Evolutionary conservation across 805 yeast species (phyloP).

Genomic region (Kodamaea nitidulidarum): DNA sequence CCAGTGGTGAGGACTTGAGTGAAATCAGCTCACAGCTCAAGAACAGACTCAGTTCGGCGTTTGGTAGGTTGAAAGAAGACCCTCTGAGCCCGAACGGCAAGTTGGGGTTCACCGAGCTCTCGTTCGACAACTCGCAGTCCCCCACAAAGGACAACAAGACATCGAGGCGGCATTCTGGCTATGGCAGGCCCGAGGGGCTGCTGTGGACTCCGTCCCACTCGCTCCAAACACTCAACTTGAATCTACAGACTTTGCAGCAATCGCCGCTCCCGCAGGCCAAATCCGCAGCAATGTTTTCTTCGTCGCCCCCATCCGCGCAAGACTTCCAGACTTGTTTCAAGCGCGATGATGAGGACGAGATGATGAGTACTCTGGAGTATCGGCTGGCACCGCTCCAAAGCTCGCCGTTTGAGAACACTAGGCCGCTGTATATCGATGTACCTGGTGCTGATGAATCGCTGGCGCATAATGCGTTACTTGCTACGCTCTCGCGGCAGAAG

Average conservation of each 20-base stretch:
- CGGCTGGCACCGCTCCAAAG: constrained; percentile 10
- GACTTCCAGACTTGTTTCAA: constrained; percentile 7
- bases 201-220: constrained; percentile 21
- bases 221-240: constrained; percentile 28
- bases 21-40: constrained; percentile 39
- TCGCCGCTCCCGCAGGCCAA: constrained; percentile 21
- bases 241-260: constrained; percentile 36
- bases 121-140: constrained; percentile 15
- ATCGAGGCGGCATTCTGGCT: constrained; percentile 1
- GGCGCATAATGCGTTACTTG: constrained; percentile 43
- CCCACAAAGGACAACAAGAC: constrained; percentile 18
- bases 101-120: constrained; percentile 29
- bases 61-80: constrained; percentile 34
- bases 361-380: constrained; percentile 8
- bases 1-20: constrained; percentile 28
- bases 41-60: constrained; percentile 35
- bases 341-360: constrained; percentile 6
- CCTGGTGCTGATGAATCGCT: constrained; percentile 39
- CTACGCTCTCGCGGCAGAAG: constrained; percentile 34
- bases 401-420: constrained; percentile 10
- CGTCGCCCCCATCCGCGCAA: constrained; percentile 6
- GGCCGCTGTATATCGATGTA: constrained; percentile 9
- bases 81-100: constrained; percentile 14
- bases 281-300: constrained; percentile 7
- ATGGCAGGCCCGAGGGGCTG: too few species aligned